phyloP scores from a whole-genome alignment of 345 rosid species.

The Linum trigynum region DNA sequence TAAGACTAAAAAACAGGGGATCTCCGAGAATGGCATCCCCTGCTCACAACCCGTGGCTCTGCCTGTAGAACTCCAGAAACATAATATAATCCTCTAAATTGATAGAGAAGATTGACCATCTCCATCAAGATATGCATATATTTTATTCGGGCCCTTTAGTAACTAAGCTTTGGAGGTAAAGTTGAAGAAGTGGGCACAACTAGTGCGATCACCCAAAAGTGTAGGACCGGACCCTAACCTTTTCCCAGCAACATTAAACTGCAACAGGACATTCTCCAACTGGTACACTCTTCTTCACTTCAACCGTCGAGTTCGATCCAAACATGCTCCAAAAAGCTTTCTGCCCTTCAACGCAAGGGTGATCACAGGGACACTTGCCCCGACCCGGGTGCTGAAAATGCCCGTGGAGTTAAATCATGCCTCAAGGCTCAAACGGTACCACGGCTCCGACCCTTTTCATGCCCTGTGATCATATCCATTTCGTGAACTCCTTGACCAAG shows the following conservation, averaged over 20 bases:
- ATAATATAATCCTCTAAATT: too few relatives aligned
- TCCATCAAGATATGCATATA: too few relatives aligned
- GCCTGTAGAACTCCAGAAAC: too few relatives aligned
- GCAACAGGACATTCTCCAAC: constrained; percentile 24
- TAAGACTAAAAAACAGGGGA: too few relatives aligned
- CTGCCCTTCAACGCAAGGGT: constrained; percentile 4
- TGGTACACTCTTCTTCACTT: constrained; percentile 15
- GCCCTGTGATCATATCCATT: too few relatives aligned
- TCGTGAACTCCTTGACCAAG: too few relatives aligned
- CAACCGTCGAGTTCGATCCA: constrained; percentile 17
- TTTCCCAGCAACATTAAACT: constrained; percentile 25
- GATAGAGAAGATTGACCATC: too few relatives aligned
- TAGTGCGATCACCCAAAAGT: constrained; percentile 12
- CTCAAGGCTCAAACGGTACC: neutral
- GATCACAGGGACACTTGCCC: neutral
- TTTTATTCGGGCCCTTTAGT: too few relatives aligned
- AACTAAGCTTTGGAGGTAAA: constrained; percentile 3
- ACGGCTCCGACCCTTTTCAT: neutral
- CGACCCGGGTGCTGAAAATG: neutral
- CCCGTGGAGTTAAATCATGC: neutral
- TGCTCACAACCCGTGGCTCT: too few relatives aligned
- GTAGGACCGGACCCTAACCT: constrained; percentile 27
- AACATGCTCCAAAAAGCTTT: constrained; percentile 4
- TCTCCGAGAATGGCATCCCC: too few relatives aligned
- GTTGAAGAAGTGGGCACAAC: constrained; percentile 18